Base-by-base conservation (phyloP, 2,329 filamentous ascomycete species). In the Helotiales sp. region DNA sequence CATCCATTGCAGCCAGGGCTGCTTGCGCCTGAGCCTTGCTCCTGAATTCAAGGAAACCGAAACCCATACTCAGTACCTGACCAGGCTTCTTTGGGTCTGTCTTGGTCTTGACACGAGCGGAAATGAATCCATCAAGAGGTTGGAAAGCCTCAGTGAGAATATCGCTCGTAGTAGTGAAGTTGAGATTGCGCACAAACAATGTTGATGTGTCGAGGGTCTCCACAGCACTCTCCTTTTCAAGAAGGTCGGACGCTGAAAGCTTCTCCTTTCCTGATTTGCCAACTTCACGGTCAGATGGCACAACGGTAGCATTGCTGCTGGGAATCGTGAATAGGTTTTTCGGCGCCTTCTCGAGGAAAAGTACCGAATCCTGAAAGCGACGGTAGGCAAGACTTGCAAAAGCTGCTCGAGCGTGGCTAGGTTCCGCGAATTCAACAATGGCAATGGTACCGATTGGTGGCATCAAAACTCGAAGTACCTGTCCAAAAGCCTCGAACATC, bases 261-360 rank as follows among this genome's bases (percentile, higher is more conserved):
- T 93, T 93, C 73, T 86, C 81, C 34, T 84, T 82, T 61, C 65
- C 58, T 54, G 70, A 37, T 22, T 72, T 68, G 28, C 61, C 70
- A 50, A 37, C 64, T 32, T 67, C 69, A n/a, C 59, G 55, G 65
- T 70, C 68, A 40, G 69, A 67, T 57, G 58, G 45, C 40, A 65
- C 62, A 37, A 69, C 60, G 34, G 64, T 67, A 26, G 68, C 69
- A 34, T 63, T 67, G 61, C 59, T 71, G 40, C 66, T 67, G 50
- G 66, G 69, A 34, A 57, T 70, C 26, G 70, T 76, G 78, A 98
- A 96, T 28, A 99, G 79, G 75, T 93, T 87, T 77, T 91, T 93
- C 0, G 96, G 96, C 6, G 92, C 96, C 79, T 96, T 97, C 78
- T 99, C 96, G 60, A 99, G 83, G 77, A 97, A 97, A 49, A 99